phyloP scores from a whole-genome alignment of 345 rosid genomes.

The Hypericum perforatum region DNA sequence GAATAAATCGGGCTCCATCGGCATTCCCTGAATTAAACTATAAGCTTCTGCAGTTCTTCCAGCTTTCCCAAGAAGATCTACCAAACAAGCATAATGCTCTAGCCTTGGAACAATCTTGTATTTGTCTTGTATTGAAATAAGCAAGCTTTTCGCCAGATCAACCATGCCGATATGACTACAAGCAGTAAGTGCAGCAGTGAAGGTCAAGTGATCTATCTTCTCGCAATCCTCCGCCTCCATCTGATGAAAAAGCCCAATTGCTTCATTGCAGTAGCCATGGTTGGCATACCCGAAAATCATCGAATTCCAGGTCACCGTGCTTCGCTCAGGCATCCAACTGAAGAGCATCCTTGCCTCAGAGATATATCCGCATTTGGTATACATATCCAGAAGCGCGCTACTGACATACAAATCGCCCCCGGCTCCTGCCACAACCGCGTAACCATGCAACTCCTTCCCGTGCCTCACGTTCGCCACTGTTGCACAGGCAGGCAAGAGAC shows the following conservation, averaged over 20 bases:
- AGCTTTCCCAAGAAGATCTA: constrained; percentile 74
- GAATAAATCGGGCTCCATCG: constrained; percentile 59
- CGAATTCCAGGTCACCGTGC: constrained; percentile 66
- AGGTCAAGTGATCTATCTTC: constrained; percentile 64
- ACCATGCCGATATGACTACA: constrained; percentile 68
- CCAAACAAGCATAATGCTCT: constrained; percentile 80
- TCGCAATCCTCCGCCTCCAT: constrained; percentile 46
- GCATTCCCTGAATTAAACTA: constrained; percentile 43
- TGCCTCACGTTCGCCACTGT: constrained; percentile 28
- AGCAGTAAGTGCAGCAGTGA: constrained; percentile 70
- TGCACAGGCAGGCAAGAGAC: constrained; percentile 69
- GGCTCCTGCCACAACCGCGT: constrained; percentile 48
- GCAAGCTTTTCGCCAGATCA: constrained; percentile 53
- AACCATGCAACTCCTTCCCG: constrained; percentile 69
- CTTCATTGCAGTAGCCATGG: constrained; percentile 60
- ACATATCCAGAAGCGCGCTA: constrained; percentile 82
- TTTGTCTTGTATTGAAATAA: constrained; percentile 52
- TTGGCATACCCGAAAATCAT: constrained; percentile 81
- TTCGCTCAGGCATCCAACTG: constrained; percentile 36
- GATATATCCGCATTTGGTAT: constrained; percentile 63
- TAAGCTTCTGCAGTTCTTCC: constrained; percentile 64
- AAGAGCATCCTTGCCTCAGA: constrained; percentile 55
- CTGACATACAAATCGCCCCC: constrained; percentile 53
- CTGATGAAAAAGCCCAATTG: constrained; percentile 48
- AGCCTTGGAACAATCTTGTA: constrained; percentile 50